Evolutionary conservation across 2,329 filamentous ascomycete species (phyloP).

Genomic region (Tolypocladium amazonense): DNA sequence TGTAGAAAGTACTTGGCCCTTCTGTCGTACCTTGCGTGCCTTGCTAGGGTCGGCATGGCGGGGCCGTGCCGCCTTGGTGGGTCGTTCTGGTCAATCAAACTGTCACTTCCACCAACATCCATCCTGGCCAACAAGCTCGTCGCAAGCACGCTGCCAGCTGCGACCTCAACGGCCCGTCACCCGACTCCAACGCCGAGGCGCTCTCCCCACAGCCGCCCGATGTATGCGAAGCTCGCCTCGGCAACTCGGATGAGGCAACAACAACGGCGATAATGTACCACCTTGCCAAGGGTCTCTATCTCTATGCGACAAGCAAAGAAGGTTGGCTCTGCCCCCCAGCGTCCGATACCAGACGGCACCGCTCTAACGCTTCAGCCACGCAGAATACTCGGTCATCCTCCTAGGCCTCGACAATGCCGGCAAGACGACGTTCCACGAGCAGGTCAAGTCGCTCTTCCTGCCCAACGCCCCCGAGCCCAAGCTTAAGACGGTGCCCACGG

Average conservation of each 20-base stretch:
- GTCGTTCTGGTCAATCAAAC: background rate
- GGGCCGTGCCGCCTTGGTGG: background rate
- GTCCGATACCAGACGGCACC: background rate
- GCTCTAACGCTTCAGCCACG: background rate
- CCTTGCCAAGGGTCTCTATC: slow-evolving; percentile 86
- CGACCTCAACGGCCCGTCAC: background rate
- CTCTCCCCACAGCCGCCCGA: background rate
- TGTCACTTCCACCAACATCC: background rate
- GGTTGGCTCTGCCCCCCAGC: slow-evolving; percentile 37
- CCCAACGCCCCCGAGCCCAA: slow-evolving; percentile 51
- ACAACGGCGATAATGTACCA: slow-evolving; percentile 63
- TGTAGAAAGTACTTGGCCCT: background rate
- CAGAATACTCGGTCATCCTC: slow-evolving; percentile 94
- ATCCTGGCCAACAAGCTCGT: background rate
- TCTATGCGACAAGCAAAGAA: slow-evolving; percentile 95
- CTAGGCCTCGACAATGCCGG: slow-evolving; percentile 96
- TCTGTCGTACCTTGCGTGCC: background rate
- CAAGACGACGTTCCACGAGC: slow-evolving; percentile 95
- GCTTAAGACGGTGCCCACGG: slow-evolving; percentile 85
- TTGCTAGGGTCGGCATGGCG: background rate
- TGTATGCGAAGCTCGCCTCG: background rate
- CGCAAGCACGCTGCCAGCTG: background rate
- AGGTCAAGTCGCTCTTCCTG: slow-evolving; percentile 83
- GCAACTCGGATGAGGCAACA: background rate
- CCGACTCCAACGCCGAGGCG: background rate